Evolutionary conservation across 2,329 filamentous ascomycete genomes (phyloP).

Genomic region (Arthrobotrys pseudoclavata): DNA sequence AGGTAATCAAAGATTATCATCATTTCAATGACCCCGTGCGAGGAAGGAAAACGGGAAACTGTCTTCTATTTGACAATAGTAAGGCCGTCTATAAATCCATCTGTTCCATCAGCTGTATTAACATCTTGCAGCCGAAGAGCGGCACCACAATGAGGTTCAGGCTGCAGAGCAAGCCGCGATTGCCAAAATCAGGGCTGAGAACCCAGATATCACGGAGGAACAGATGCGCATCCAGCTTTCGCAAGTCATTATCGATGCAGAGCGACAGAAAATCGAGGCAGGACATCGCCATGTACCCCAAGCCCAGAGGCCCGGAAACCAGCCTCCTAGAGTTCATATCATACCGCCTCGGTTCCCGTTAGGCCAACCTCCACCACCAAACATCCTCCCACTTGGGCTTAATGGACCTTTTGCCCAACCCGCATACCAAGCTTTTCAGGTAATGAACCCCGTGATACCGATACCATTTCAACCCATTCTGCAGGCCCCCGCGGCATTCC

Average conservation of each 20-base stretch:
- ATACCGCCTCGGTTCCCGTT: neutral
- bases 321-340: neutral
- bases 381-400: neutral
- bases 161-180: conserved; percentile 74
- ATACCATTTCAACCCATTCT: conserved; percentile 41
- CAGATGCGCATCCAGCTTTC: conserved; percentile 74
- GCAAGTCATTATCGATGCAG: conserved; percentile 68
- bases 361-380: neutral
- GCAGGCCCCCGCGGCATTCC: conserved; percentile 37
- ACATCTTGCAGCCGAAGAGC: conserved; percentile 67
- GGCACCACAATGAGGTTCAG: conserved; percentile 75
- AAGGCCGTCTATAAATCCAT: conserved; percentile 1
- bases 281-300: conserved; percentile 26
- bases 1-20: conserved; percentile 73
- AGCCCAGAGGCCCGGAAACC: neutral
- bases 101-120: neutral
- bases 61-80: conserved; percentile 76
- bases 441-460: conserved; percentile 42
- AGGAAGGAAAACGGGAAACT: conserved; percentile 72
- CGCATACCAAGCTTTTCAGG: conserved; percentile 18
- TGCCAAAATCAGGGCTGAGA: conserved; percentile 71
- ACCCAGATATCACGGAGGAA: conserved; percentile 74
- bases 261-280: conserved; percentile 58
- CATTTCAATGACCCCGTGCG: conserved; percentile 75
- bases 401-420: neutral